Base-by-base conservation (phyloP, 305 asterid genomes). In the Andrographis paniculata region DNA sequence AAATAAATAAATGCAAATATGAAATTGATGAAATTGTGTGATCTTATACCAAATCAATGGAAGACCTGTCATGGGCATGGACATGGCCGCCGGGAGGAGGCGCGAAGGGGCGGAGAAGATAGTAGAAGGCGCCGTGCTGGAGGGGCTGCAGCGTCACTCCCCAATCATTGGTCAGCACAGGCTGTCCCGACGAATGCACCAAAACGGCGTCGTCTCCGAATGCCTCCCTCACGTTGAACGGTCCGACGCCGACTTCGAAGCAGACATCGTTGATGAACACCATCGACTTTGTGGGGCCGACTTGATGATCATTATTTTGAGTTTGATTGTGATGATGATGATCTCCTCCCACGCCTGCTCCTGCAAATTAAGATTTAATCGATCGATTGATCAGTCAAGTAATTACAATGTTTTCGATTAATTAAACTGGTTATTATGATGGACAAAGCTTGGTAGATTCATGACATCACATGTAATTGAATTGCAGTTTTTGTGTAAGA, bases 191-290 rank as follows among this genome's bases (percentile, higher is more conserved):
- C 0, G 95, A 69, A 24, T 87, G 77, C 17, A 91, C 38, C 14
- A 91, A 81, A 40, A 87, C 66, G 0, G 94, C 95, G 48, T 81
- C 95, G 14, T 80, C 87, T 0, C 99, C 96, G 15, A 91, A 91
- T 16, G 83, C 83, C 48, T 82, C 95, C 36, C 78, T 65, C 36
- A 92, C 94, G 23, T 75, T 79, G 51, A 92, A 78, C 15, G 79
- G 79, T 14, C 78, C 86, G 9, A 15, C 22, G 17, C 87, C 79
- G 35, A 87, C 93, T 76, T 92, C 95, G 24, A 87, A 77, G 60
- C 93, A 87, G 38, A 87, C 87, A 24, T 87, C 99, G 61, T 87
- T 81, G 59, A 92, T 81, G 62, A 84, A 87, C 64, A 87, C 95
- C 41, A 84, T 84, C 36, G 86, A 68, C 59, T 61, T 83, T 1